These are phyloP conservation scores for Alternaria sp. DNA, from an alignment of 2,329 filamentous ascomycete genomes.

Conservation along the genomic window DNA sequence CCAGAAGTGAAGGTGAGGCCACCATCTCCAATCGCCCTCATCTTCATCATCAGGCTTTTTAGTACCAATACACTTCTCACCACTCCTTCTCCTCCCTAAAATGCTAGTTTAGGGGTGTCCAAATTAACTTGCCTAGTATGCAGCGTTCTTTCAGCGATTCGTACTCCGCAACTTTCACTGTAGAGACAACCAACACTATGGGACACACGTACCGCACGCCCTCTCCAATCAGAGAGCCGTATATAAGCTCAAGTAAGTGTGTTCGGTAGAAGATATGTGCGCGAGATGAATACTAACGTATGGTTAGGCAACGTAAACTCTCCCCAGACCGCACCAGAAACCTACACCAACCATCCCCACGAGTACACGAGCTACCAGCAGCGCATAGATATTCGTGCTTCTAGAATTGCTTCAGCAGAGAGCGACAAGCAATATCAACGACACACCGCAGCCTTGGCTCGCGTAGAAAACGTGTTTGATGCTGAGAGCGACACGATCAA, in stretches of 20 bases:
- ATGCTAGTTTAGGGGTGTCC: not conserved
- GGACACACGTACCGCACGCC: constrained; percentile 13
- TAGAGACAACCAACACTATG: constrained; percentile 8
- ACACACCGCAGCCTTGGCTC: not conserved
- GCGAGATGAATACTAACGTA: not conserved
- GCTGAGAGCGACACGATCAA: not conserved
- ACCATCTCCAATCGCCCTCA: constrained; percentile 3
- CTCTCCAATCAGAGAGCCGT: constrained; percentile 12
- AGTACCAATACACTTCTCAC: not conserved
- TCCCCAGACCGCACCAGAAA: not conserved
- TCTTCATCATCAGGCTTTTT: not conserved
- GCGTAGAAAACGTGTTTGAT: not conserved
- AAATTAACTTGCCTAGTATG: not conserved
- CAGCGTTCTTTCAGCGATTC: not conserved
- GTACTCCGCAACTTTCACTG: not conserved
- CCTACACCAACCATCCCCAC: too few species aligned
- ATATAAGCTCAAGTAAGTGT: constrained; percentile 16
- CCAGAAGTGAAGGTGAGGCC: constrained; percentile 19
- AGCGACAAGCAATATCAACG: not conserved
- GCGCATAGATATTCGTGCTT: not conserved
- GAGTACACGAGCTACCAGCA: not conserved
- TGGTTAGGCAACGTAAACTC: constrained; percentile 12
- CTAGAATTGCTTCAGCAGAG: not conserved
- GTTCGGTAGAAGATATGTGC: fast-evolving
- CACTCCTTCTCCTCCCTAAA: not conserved